These are phyloP conservation scores for Apiospora aurea DNA, from an alignment of 2,329 filamentous ascomycete species.

Conservation along the genomic window DNA sequence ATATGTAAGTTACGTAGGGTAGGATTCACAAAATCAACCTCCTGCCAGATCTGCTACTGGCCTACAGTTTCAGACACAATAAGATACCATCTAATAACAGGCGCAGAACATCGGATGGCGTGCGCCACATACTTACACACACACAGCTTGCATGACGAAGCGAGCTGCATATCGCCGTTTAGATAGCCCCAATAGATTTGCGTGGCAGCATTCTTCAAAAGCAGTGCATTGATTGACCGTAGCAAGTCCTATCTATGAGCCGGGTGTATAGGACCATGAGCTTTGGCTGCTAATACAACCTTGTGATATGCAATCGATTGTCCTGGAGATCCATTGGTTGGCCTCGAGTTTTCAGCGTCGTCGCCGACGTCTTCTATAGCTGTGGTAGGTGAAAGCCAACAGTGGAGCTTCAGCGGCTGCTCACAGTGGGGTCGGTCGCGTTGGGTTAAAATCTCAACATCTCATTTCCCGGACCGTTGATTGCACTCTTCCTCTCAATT, in stretches of 20 bases:
- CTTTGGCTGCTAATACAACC: neutral
- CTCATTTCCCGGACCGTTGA: neutral
- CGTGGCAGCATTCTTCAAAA: no score
- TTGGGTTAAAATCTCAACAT: conserved; percentile 5
- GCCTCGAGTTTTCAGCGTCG: neutral
- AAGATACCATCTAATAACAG: neutral
- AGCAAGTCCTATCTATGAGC: no score
- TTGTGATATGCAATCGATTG: neutral
- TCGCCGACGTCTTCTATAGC: neutral
- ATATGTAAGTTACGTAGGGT: neutral
- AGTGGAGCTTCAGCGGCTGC: conserved; percentile 1
- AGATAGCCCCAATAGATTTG: neutral
- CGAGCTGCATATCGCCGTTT: neutral
- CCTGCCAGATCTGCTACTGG: neutral
- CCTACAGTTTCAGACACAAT: neutral
- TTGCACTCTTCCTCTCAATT: neutral
- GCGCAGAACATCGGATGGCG: neutral
- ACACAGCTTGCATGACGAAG: neutral
- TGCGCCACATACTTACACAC: neutral
- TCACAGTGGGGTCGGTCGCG: neutral
- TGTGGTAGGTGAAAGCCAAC: neutral
- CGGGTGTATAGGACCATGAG: no score
- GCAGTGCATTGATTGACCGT: no score
- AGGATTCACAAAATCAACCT: neutral
- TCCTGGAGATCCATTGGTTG: neutral